Evolutionary conservation across 2,329 filamentous ascomycete genomes (phyloP).

Genomic region (Colletotrichum sp.): DNA sequence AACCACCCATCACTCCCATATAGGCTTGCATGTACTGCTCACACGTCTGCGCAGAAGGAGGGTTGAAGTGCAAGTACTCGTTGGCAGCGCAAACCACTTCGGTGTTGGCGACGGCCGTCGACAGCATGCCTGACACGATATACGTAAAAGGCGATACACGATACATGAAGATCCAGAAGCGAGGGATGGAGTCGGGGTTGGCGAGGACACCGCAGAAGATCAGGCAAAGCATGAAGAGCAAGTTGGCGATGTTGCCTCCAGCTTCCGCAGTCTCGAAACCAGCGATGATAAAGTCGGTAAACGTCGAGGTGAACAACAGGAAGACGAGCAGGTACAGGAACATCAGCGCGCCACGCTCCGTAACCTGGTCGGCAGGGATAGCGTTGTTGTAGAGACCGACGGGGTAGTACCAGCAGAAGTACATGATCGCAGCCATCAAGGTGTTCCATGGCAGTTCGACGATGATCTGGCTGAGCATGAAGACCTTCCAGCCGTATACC

Average conservation of each 20-base stretch:
- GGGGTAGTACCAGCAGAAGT: slow-evolving; percentile 84
- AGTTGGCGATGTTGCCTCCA: slow-evolving; percentile 76
- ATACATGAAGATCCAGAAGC: slow-evolving; percentile 89
- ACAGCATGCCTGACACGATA: slow-evolving; percentile 74
- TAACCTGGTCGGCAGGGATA: slow-evolving; percentile 60
- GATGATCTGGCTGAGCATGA: slow-evolving; percentile 82
- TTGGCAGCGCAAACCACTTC: slow-evolving; percentile 69
- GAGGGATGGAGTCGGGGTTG: slow-evolving; percentile 63
- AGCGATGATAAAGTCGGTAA: slow-evolving; percentile 79
- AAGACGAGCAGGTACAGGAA: slow-evolving; percentile 79
- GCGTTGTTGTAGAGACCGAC: slow-evolving; percentile 79
- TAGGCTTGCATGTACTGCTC: slow-evolving; percentile 60
- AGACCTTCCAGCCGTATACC: slow-evolving; percentile 84
- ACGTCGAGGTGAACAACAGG: slow-evolving; percentile 81
- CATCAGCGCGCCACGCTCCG: slow-evolving; percentile 77
- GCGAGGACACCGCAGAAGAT: slow-evolving; percentile 81
- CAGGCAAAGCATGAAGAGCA: slow-evolving; percentile 75
- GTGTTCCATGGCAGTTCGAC: slow-evolving; percentile 88
- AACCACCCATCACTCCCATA: slow-evolving; percentile 54
- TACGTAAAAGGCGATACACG: slow-evolving; percentile 84
- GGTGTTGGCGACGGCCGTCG: slow-evolving; percentile 72
- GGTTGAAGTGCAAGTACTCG: slow-evolving; percentile 72
- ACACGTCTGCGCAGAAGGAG: slow-evolving; percentile 64
- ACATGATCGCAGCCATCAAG: slow-evolving; percentile 78
- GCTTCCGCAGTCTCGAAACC: slow-evolving; percentile 77